Evolutionary conservation across 179 eudicot species (phyloP), one percentile per base, ranked within the genome.

Genomic region (Spinacia oleracea): DNA sequence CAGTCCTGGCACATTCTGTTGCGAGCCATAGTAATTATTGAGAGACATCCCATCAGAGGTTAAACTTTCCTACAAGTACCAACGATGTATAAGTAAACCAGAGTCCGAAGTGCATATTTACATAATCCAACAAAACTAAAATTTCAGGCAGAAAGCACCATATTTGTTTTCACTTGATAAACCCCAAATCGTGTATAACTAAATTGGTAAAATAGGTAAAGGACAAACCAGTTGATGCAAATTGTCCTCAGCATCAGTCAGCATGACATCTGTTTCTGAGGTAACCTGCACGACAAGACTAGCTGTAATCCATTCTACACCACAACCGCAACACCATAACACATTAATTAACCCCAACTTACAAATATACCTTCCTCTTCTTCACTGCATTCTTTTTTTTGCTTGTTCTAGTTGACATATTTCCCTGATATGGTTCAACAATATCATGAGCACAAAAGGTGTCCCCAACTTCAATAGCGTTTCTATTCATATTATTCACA

Each of bases 1-100:
- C 99, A 96, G 80, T 87, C 97, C 99, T 73, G 90, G 98, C 76
- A 89, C 92, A 80, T 86, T 91, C 40, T 86, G 97, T 55, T 91
- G 96, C 77, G 91, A 73, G 29, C 92, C 93, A 80, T 91, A 96
- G 76, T 83, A 93, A 48, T 91, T 91, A 77, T 84, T 88, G 16
- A 89, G 88, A 62, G 89, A 83, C 34, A 91, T 88, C 70, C 88
- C 95, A 31, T 86, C 98, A n/a, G 93, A 81, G 83, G 85, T 85
- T 56, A 90, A 62, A 78, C 79, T 89, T 32, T 88, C 95, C 98
- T 93, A 73, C 79, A 73, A 81, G 77, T 59, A 84, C 34, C 69
- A 70, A 50, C 31, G 31, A 29, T 46, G 59, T 25, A 78, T 76
- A 77, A 73, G 62, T 18, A 80, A 59, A 77, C 38, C 15, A 45